A percentile compares a stretch with the other conserved stretches of the same genome.
phyloP scores from a whole-genome alignment of 495 filamentous ascomycete genomes.

The Pyronema omphalodes region DNA sequence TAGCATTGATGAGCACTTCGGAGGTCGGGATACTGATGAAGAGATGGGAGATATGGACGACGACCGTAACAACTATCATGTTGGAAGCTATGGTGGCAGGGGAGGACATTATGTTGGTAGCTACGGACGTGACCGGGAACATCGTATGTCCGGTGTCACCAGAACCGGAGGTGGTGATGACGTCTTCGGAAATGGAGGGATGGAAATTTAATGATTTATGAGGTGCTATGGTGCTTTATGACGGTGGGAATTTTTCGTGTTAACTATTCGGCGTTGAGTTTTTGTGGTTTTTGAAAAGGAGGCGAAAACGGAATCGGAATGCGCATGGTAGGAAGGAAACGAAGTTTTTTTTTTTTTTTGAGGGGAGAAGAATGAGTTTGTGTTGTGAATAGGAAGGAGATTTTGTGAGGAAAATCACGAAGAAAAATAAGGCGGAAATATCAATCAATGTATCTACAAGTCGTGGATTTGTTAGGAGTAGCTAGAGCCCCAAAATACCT shows the following conservation, averaged over 20 bases:
- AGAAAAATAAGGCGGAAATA: too few relatives aligned
- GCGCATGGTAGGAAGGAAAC: too few relatives aligned
- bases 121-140: constrained; percentile 9
- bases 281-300: too few relatives aligned
- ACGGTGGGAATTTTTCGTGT: not conserved
- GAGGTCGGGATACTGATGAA: constrained; percentile 38
- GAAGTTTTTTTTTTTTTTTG: too few relatives aligned
- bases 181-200: constrained; percentile 22
- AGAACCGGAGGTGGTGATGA: constrained; percentile 11
- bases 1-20: constrained; percentile 78
- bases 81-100: constrained; percentile 3
- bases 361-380: too few relatives aligned
- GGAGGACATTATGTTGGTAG: constrained; percentile 5
- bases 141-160: constrained; percentile 21
- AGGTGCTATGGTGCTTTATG: not conserved
- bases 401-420: too few relatives aligned
- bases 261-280: too few relatives aligned
- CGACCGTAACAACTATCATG: constrained; percentile 30
- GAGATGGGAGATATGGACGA: constrained; percentile 52
- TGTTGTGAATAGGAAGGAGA: too few relatives aligned
- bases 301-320: too few relatives aligned
- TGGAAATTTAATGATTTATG: constrained; percentile 18
- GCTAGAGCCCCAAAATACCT: too few relatives aligned
- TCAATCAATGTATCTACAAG: too few relatives aligned
- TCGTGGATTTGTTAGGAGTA: too few relatives aligned